Conservation (phyloP, 2,329 filamentous ascomycete species). For the Neopestalotiopsis sp. region DNA sequence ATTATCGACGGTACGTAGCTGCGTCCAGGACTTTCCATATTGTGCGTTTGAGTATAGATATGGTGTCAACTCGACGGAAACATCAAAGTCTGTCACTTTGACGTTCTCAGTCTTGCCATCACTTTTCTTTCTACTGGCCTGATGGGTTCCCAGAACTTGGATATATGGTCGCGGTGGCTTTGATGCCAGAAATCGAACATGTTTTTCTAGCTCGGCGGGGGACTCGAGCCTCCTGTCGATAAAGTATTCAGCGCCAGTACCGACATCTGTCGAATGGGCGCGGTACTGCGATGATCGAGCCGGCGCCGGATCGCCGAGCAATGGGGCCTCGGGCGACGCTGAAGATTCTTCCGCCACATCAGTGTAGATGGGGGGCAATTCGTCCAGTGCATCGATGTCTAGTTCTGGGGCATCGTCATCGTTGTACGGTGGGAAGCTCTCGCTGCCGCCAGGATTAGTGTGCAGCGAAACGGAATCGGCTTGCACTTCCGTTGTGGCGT, state of each 20-base stretch:
- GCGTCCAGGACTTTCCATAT: conserved; percentile 44
- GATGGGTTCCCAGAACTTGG: conserved; percentile 58
- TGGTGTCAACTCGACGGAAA: conserved; percentile 63
- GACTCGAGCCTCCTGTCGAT: conserved; percentile 50
- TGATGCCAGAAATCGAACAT: conserved; percentile 48
- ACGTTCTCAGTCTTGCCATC: conserved; percentile 51
- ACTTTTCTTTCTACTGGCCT: conserved; percentile 44
- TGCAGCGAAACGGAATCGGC: conserved; percentile 33
- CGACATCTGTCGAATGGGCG: conserved; percentile 32
- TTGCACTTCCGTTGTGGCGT: conserved; percentile 15
- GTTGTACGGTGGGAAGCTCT: conserved; percentile 24
- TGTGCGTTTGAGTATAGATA: conserved; percentile 56
- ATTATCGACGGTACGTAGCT: conserved; percentile 59
- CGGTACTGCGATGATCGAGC: conserved; percentile 14
- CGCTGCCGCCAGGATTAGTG: conserved; percentile 30
- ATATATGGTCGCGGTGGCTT: conserved; percentile 59
- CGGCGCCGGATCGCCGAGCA: not conserved
- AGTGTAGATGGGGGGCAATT: conserved; percentile 35
- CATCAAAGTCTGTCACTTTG: conserved; percentile 62
- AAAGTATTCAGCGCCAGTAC: conserved; percentile 45
- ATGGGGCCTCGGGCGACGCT: conserved; percentile 15
- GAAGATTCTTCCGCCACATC: conserved; percentile 24
- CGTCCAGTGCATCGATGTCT: conserved; percentile 31
- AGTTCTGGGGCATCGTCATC: conserved; percentile 31
- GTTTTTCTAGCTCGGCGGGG: conserved; percentile 48